phyloP scores from a whole-genome alignment of 1,284 basidiomycete species.

The Ustilago cynodontis region DNA sequence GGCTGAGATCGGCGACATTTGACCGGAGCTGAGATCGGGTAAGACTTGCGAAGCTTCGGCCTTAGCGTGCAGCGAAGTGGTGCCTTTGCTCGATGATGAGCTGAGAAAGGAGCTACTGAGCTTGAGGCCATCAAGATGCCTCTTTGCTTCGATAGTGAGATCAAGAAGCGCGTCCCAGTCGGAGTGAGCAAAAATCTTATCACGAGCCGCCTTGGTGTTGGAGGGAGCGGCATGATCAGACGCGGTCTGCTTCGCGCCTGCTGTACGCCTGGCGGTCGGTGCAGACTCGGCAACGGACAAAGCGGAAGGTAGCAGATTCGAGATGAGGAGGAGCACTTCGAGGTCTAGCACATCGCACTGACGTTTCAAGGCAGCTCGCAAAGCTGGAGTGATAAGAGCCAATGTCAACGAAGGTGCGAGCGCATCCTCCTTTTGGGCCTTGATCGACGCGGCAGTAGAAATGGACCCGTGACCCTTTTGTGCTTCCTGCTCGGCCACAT shows the following conservation, averaged over 20 bases:
- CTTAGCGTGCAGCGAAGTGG: slow-evolving; percentile 7
- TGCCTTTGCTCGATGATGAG: slow-evolving; percentile 10
- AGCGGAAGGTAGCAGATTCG: slow-evolving; percentile 53
- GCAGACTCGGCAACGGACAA: slow-evolving; percentile 4
- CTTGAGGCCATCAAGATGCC: slow-evolving; percentile 61
- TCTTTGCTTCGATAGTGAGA: slow-evolving; percentile 57
- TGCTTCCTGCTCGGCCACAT: slow-evolving; percentile 51
- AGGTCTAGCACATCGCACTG: slow-evolving; percentile 62
- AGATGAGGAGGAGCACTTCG: slow-evolving; percentile 60
- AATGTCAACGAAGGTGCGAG: slow-evolving; percentile 57
- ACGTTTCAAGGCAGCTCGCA: slow-evolving; percentile 60
- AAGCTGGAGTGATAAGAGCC: slow-evolving; percentile 57
- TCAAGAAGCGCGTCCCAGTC: slow-evolving; percentile 67
- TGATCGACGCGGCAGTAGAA: slow-evolving; percentile 13
- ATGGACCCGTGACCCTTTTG: slow-evolving; percentile 33
- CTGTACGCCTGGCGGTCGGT: slow-evolving; percentile 8
- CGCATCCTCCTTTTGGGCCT: slow-evolving; percentile 51
- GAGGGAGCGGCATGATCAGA: slow-evolving; percentile 8
- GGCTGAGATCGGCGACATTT: slow-evolving; percentile 29
- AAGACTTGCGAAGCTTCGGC: slow-evolving; percentile 11
- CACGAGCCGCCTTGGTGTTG: slow-evolving; percentile 4
- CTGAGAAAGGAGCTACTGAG: slow-evolving; percentile 24
- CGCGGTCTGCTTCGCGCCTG: slow-evolving; percentile 12
- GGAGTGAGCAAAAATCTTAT: slow-evolving; percentile 24
- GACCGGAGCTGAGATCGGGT: slow-evolving; percentile 3